A percentile compares a stretch with the other conserved stretches of the same genome.
Evolutionary conservation across 352 stramenopile genomes (phyloP).

Genomic region (Pythium sukuiense): DNA sequence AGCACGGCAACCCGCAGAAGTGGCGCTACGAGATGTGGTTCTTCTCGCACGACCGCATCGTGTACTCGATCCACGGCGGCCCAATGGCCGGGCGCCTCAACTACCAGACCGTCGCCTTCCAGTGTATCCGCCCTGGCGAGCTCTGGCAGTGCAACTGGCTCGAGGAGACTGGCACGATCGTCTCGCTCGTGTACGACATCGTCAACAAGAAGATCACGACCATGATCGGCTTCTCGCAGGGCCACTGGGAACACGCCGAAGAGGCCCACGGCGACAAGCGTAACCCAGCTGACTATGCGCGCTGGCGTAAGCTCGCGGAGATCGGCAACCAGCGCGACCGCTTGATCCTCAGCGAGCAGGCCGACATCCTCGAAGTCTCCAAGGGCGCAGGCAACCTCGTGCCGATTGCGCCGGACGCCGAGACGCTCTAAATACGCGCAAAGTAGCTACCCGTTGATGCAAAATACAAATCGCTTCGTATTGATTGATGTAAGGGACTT

Average conservation of each 20-base stretch:
- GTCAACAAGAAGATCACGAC: slow-evolving; percentile 49
- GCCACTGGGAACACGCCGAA: slow-evolving; percentile 50
- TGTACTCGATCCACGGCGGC: slow-evolving; percentile 59
- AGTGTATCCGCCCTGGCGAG: slow-evolving; percentile 58
- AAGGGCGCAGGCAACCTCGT: slow-evolving; percentile 44
- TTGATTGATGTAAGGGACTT: too few species aligned
- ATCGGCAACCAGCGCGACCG: slow-evolving; percentile 47
- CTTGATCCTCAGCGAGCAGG: slow-evolving; percentile 52
- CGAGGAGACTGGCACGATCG: slow-evolving; percentile 55
- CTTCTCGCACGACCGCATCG: slow-evolving; percentile 53
- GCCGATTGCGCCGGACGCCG: slow-evolving; percentile 42
- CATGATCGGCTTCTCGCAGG: slow-evolving; percentile 57
- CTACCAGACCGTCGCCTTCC: slow-evolving; percentile 58
- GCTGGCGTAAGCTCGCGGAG: slow-evolving; percentile 53
- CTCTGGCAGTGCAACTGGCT: slow-evolving; percentile 67
- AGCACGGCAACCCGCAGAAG: slow-evolving; percentile 47
- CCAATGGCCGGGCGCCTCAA: slow-evolving; percentile 55
- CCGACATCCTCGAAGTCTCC: slow-evolving; percentile 43
- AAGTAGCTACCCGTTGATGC: too few species aligned
- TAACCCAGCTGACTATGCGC: slow-evolving; percentile 51
- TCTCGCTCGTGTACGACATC: slow-evolving; percentile 55
- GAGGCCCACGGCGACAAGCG: slow-evolving; percentile 58
- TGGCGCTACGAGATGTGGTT: slow-evolving; percentile 70
- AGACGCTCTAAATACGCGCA: slow-evolving; percentile 25
- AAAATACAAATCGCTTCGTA: too few species aligned